phyloP scores from a whole-genome alignment of 257 asterid genomes.

The Primulina tabacum region DNA sequence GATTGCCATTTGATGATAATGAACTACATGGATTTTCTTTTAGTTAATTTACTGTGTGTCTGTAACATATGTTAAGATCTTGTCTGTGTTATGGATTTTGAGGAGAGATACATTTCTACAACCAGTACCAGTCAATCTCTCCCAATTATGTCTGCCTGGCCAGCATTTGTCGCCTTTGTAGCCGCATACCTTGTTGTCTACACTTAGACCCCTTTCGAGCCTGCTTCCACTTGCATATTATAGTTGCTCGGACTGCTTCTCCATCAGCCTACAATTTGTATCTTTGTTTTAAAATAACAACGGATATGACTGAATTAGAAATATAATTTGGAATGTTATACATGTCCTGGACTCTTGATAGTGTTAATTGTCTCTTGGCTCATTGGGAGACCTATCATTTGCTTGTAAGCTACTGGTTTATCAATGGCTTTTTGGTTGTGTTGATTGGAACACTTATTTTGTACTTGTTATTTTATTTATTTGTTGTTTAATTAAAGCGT shows the following conservation, averaged over 20 bases:
- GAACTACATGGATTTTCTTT: neutral
- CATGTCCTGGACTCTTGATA: neutral
- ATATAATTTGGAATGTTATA: neutral
- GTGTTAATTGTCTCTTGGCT: neutral
- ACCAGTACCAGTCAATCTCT: neutral
- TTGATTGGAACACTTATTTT: neutral
- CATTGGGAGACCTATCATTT: neutral
- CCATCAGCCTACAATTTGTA: neutral
- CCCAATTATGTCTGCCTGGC: neutral
- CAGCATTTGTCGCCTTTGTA: neutral
- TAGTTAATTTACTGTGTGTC: neutral
- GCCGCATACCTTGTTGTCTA: neutral
- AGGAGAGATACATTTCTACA: neutral
- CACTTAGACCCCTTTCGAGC: neutral
- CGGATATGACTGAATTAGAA: neutral
- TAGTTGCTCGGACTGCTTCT: neutral
- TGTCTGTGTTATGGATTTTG: neutral
- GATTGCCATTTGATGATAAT: neutral
- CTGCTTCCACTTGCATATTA: neutral
- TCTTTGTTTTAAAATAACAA: neutral
- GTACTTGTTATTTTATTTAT: neutral
- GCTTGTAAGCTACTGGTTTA: neutral
- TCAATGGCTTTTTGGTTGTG: neutral
- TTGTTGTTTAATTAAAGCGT: slow-evolving; percentile 18
- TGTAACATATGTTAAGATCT: neutral